Evolutionary conservation across 352 stramenopile species (phyloP).

Genomic region (Globisporangium mamillatum): DNA sequence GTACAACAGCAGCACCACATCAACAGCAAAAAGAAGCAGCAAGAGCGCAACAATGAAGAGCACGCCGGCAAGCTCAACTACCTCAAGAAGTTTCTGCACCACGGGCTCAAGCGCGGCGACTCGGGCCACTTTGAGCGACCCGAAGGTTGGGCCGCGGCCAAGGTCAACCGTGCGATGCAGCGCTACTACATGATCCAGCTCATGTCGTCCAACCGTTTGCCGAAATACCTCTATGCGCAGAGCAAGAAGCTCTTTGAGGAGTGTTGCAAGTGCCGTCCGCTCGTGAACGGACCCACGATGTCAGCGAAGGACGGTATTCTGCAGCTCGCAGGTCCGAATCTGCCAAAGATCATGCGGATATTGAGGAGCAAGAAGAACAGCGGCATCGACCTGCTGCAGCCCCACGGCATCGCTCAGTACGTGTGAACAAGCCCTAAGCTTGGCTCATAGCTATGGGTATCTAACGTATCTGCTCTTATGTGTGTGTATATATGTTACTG

Average conservation of each 20-base stretch:
- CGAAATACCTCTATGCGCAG: conserved; percentile 49
- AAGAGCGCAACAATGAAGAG: conserved; percentile 11
- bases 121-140: conserved; percentile 26
- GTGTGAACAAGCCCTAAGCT: conserved; percentile 10
- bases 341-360: conserved; percentile 61
- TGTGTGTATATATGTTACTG: background rate
- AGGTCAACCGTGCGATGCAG: conserved; percentile 56
- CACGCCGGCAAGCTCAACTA: conserved; percentile 21
- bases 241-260: conserved; percentile 77
- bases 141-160: conserved; percentile 54
- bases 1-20: background rate
- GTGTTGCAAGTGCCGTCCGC: conserved; percentile 61
- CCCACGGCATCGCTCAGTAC: conserved; percentile 60
- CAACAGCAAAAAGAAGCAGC: conserved; percentile 12
- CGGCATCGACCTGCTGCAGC: conserved; percentile 59
- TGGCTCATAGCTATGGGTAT: background rate
- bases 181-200: conserved; percentile 52
- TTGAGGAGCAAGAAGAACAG: conserved; percentile 52
- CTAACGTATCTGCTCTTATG: background rate
- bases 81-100: conserved; percentile 41
- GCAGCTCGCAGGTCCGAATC: conserved; percentile 60
- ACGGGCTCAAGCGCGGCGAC: conserved; percentile 23
- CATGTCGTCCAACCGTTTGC: conserved; percentile 33
- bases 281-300: conserved; percentile 45
- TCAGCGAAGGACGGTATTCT: conserved; percentile 54